A percentile compares a stretch with the other conserved stretches of the same genome.
Evolutionary conservation across 805 yeast genomes (phyloP).

Genomic region (Sugiyamaella floridensis): DNA sequence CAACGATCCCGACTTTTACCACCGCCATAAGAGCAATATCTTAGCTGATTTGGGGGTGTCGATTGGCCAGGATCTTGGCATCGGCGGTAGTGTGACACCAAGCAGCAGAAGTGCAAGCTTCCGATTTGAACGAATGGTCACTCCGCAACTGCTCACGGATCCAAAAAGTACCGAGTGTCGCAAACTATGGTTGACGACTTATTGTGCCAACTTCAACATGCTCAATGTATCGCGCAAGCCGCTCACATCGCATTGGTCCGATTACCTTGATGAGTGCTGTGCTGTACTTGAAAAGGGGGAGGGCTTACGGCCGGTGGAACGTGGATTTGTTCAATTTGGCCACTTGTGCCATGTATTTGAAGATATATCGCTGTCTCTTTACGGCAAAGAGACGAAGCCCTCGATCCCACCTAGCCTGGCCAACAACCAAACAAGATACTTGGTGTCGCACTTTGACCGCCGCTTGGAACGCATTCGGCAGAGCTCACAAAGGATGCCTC

Average conservation of each 20-base stretch:
- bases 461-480: constrained; percentile 37
- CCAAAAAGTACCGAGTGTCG: constrained; percentile 41
- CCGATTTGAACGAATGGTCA: constrained; percentile 21
- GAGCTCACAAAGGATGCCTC: constrained; percentile 30
- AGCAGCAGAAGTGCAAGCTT: constrained; percentile 12
- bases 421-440: constrained; percentile 34
- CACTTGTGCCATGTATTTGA: constrained; percentile 57
- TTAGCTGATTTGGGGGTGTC: constrained; percentile 58
- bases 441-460: constrained; percentile 44
- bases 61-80: constrained; percentile 69
- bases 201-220: constrained; percentile 55
- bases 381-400: constrained; percentile 36
- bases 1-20: constrained; percentile 74
- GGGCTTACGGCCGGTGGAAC: constrained; percentile 29
- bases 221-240: constrained; percentile 61
- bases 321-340: constrained; percentile 49
- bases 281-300: constrained; percentile 35
- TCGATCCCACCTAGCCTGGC: constrained; percentile 30
- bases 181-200: constrained; percentile 50
- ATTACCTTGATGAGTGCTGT: constrained; percentile 58
- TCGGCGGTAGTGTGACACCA: constrained; percentile 43
- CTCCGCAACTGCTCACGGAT: constrained; percentile 35
- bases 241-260: constrained; percentile 39
- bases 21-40: constrained; percentile 69
- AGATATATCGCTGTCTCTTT: constrained; percentile 41